These are phyloP conservation scores for Backusella australiensis DNA, from an alignment of 192 early-diverging fungal species.

Conservation along the genomic window DNA sequence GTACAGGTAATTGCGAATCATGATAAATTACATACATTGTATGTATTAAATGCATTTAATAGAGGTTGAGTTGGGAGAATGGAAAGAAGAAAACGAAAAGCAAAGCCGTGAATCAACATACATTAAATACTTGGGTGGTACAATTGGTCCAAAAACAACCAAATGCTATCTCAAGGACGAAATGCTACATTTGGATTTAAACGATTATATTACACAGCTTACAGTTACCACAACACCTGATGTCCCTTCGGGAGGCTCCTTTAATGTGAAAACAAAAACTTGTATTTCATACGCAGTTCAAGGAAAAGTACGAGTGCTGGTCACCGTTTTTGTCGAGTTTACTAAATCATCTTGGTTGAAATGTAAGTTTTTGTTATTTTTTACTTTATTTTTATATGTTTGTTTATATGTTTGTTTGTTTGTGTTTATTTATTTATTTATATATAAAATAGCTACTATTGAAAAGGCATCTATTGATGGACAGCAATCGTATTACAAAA, in stretches of 20 bases:
- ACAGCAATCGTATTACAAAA: conserved; percentile 41
- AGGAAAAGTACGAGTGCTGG: conserved; percentile 42
- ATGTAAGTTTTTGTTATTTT: conserved; percentile 27
- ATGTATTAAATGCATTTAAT: neutral
- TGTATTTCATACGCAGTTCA: conserved; percentile 53
- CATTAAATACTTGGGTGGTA: conserved; percentile 37
- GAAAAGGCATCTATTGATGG: conserved; percentile 39
- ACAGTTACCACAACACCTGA: conserved; percentile 56
- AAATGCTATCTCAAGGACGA: conserved; percentile 54
- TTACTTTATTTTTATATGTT: neutral
- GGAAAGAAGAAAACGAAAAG: conserved; percentile 16
- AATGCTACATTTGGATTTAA: conserved; percentile 45
- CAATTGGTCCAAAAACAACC: conserved; percentile 54
- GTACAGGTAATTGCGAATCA: conserved; percentile 33
- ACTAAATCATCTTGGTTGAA: conserved; percentile 54
- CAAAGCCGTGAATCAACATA: conserved; percentile 29
- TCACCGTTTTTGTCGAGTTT: conserved; percentile 49
- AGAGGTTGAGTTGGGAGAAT: conserved; percentile 42
- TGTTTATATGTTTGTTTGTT: neutral
- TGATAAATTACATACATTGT: neutral
- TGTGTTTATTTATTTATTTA: neutral
- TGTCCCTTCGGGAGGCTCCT: conserved; percentile 52
- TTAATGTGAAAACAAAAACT: conserved; percentile 48
- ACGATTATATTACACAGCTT: conserved; percentile 43
- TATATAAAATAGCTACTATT: conserved; percentile 30